phyloP scores from a whole-genome alignment of 2,329 filamentous ascomycete species.

The Ophiosphaerella narmari region DNA sequence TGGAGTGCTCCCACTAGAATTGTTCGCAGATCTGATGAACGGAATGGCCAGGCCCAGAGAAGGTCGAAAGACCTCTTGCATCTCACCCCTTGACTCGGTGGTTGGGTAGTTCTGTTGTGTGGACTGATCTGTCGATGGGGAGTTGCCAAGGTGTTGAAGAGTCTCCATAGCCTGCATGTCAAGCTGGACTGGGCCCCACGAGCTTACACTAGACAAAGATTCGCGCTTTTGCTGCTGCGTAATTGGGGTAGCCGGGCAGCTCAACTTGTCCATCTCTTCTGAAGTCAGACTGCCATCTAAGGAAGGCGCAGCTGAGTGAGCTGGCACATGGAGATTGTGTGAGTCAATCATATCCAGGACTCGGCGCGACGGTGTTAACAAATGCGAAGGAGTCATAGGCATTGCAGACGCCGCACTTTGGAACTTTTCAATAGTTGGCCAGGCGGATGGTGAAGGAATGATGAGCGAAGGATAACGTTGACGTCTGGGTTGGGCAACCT shows the following conservation, averaged over 20 bases:
- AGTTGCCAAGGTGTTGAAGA: conserved; percentile 68
- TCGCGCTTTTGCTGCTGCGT: conserved; percentile 43
- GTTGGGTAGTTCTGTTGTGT: conserved; percentile 35
- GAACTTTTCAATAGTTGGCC: conserved; percentile 61
- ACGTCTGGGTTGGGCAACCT: conserved; percentile 42
- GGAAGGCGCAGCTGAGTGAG: conserved; percentile 80
- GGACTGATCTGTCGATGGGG: conserved; percentile 25
- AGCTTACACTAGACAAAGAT: conserved; percentile 57
- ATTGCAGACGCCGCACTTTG: conserved; percentile 61
- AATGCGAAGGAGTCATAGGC: conserved; percentile 50
- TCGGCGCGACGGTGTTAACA: conserved; percentile 76
- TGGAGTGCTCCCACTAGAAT: conserved; percentile 58
- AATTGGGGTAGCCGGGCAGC: conserved; percentile 83
- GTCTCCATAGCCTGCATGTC: conserved; percentile 81
- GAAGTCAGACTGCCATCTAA: conserved; percentile 87
- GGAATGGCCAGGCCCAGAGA: conserved; percentile 46
- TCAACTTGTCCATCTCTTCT: conserved; percentile 82
- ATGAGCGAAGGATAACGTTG: conserved; percentile 62
- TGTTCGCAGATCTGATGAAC: conserved; percentile 30
- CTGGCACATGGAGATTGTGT: conserved; percentile 66
- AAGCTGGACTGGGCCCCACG: conserved; percentile 68
- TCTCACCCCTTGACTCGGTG: conserved; percentile 60
- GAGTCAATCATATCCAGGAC: conserved; percentile 71
- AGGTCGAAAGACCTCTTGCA: conserved; percentile 63
- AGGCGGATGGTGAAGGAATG: conserved; percentile 62